Evolutionary conservation across 805 yeast species (phyloP).

Genomic region (Blastobotrys terrestris): DNA sequence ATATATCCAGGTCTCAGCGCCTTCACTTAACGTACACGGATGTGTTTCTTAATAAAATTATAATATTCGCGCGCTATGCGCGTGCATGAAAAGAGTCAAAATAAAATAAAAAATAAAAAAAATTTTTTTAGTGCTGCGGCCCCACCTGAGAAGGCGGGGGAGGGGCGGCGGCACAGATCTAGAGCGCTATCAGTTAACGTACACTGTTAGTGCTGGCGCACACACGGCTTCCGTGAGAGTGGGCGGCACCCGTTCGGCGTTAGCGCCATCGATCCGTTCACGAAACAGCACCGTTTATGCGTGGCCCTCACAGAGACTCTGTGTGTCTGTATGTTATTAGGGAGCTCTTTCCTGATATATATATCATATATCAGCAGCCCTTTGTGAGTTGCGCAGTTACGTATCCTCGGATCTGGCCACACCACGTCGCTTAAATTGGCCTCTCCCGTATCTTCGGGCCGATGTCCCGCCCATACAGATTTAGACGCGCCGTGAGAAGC

Average conservation of each 20-base stretch:
- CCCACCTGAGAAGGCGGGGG: not conserved
- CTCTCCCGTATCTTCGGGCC: not conserved
- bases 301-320: too few species aligned
- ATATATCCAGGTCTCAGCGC: not conserved
- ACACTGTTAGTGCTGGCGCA: not conserved
- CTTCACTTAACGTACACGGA: constrained; percentile 2
- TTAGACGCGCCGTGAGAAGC: not conserved
- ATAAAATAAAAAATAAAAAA: too few species aligned
- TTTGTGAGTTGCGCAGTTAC: too few species aligned
- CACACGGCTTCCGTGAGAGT: not conserved
- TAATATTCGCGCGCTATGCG: not conserved
- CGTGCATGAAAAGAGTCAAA: not conserved
- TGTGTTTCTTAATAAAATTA: not conserved
- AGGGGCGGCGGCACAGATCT: not conserved
- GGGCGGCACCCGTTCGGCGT: not conserved
- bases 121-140: too few species aligned
- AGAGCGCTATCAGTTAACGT: not conserved
- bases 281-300: too few species aligned
- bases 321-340: too few species aligned
- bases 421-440: not conserved
- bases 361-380: too few species aligned
- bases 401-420: not conserved
- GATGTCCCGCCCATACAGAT: not conserved
- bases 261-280: too few species aligned
- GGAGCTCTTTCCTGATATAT: too few species aligned